phyloP scores from a whole-genome alignment of 1,284 basidiomycete species.

The Volvariella surrecta region DNA sequence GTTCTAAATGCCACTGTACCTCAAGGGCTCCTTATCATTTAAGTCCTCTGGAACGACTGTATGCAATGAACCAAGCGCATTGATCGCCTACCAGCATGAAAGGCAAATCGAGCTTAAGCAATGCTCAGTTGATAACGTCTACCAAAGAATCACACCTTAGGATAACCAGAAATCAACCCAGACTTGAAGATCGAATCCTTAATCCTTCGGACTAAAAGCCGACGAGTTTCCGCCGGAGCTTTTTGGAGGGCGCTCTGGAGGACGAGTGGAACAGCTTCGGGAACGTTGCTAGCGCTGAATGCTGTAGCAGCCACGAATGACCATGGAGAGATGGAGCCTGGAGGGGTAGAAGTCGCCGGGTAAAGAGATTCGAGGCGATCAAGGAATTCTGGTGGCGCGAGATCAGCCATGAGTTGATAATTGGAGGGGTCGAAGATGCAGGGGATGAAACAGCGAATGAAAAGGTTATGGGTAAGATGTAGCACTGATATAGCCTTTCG shows the following conservation, averaged over 20 bases:
- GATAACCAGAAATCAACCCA: conserved; percentile 43
- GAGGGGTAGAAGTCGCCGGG: conserved; percentile 15
- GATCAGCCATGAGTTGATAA: conserved; percentile 11
- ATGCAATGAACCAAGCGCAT: conserved; percentile 32
- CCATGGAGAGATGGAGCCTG: conserved; percentile 37
- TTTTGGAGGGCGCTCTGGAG: conserved; percentile 39
- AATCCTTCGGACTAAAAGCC: conserved; percentile 36
- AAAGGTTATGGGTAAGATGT: no score
- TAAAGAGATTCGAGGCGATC: conserved; percentile 22
- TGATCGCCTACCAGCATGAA: conserved; percentile 28
- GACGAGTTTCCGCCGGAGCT: conserved; percentile 23
- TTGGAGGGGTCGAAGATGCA: conserved; percentile 1
- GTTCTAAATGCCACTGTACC: conserved; percentile 18
- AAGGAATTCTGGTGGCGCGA: conserved; percentile 16
- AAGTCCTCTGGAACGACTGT: conserved; percentile 32
- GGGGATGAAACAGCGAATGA: no score
- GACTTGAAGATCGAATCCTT: conserved; percentile 51
- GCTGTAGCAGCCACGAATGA: conserved; percentile 45
- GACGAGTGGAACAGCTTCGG: conserved; percentile 45
- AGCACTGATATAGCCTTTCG: no score
- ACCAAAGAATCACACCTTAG: conserved; percentile 28
- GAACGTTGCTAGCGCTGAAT: conserved; percentile 45
- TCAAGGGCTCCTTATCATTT: conserved; percentile 25
- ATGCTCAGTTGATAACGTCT: neutral
- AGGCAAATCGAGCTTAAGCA: neutral